Percentiles rank a stretch among this genome's conserved stretches.
phyloP scores from a whole-genome alignment of 176 grass and related monocot genomes.

The Hordeum marinum region DNA sequence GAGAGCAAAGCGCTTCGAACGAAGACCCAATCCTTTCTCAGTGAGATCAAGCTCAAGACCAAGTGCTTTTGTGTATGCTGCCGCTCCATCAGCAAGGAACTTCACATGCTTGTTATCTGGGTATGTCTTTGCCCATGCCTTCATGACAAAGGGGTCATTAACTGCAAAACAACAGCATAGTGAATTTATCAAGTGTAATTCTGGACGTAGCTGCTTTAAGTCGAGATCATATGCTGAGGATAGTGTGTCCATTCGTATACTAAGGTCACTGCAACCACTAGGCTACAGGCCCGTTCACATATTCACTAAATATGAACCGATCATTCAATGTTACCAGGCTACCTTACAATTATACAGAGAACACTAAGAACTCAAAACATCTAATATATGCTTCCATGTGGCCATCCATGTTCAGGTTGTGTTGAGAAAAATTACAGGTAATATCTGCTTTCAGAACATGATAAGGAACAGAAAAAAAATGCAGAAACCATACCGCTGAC shows the following conservation, averaged over 20 bases:
- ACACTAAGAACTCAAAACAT: neutral
- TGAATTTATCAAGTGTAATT: neutral
- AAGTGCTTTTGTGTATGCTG: slow-evolving; percentile 68
- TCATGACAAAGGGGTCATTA: slow-evolving; percentile 92
- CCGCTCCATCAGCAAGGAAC: slow-evolving; percentile 88
- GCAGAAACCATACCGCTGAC: slow-evolving; percentile 51
- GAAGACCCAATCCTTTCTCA: slow-evolving; percentile 72
- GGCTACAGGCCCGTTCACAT: too few relatives aligned
- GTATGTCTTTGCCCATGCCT: slow-evolving; percentile 89
- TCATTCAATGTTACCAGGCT: neutral
- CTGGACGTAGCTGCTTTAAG: neutral
- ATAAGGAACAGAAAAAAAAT: neutral
- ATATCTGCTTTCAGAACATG: neutral
- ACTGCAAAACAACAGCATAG: slow-evolving; percentile 36
- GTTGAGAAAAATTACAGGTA: neutral
- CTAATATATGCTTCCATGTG: neutral
- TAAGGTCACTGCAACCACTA: too few relatives aligned
- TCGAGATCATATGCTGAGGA: neutral
- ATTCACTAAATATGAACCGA: neutral
- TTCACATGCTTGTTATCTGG: slow-evolving; percentile 94
- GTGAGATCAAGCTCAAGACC: slow-evolving; percentile 87
- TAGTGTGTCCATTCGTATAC: neutral
- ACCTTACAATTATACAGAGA: neutral
- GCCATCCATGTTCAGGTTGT: neutral
- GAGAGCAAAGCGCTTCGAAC: slow-evolving; percentile 77